Evolutionary conservation across 1,284 basidiomycete genomes (phyloP).

Genomic region (Moniliophthora roreri): DNA sequence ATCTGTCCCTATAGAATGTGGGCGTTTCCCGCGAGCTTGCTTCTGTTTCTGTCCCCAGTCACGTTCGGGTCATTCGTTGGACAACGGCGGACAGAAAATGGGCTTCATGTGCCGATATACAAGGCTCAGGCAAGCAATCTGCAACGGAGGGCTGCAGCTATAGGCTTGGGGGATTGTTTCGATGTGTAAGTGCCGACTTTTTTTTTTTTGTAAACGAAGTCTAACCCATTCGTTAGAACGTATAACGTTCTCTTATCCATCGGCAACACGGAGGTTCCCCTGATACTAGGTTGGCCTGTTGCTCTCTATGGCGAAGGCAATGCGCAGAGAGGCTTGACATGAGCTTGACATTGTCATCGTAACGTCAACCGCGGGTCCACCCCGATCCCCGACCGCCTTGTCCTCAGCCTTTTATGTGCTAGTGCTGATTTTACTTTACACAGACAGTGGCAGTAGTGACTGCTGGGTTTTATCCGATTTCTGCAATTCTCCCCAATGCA

Average conservation of each 20-base stretch:
- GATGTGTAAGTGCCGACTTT: constrained; percentile 41
- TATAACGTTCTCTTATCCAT: constrained; percentile 47
- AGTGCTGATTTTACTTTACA: too few relatives aligned
- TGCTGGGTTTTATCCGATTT: constrained; percentile 54
- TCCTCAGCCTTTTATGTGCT: not conserved
- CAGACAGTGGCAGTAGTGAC: constrained; percentile 60
- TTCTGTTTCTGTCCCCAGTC: not conserved
- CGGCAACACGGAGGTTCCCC: constrained; percentile 37
- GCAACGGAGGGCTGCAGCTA: constrained; percentile 23
- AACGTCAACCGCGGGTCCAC: not conserved
- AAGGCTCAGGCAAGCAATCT: constrained; percentile 5
- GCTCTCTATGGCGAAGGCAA: too few relatives aligned
- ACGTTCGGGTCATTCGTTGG: not conserved
- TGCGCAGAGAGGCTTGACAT: too few relatives aligned
- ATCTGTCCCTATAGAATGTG: not conserved
- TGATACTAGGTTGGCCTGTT: constrained; percentile 46
- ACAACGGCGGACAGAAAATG: not conserved
- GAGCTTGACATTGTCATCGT: too few relatives aligned
- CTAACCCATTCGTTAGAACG: constrained; percentile 28
- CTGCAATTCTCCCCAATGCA: constrained; percentile 27
- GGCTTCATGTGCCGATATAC: constrained; percentile 1
- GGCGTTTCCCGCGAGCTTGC: not conserved
- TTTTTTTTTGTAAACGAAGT: not conserved
- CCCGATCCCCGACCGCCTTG: not conserved
- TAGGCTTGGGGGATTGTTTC: constrained; percentile 41